Conservation (phyloP, 202 grass and related monocot species). For the Carex sylvatica region DNA sequence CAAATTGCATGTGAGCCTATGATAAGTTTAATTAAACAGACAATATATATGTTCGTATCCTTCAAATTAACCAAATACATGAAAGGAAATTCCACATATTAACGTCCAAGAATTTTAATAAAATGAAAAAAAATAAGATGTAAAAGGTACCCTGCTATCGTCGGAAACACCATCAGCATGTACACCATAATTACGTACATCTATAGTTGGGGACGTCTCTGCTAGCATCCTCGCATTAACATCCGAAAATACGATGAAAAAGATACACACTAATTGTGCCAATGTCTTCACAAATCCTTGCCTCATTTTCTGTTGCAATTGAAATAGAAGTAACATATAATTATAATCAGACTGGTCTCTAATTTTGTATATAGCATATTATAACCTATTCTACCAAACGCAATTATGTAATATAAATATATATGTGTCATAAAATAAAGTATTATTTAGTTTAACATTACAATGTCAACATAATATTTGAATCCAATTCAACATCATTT, state of each 20-base stretch:
- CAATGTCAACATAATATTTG: not conserved
- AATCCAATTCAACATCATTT: not conserved
- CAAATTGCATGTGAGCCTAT: too few relatives aligned
- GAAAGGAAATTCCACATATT: not conserved
- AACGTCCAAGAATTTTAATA: too few relatives aligned
- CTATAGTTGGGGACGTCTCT: not conserved
- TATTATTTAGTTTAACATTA: not conserved
- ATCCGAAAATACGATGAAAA: not conserved
- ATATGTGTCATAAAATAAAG: too few relatives aligned
- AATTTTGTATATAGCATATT: too few relatives aligned
- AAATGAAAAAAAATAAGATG: too few relatives aligned
- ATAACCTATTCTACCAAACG: not conserved
- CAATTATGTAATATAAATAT: not conserved
- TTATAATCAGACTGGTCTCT: too few relatives aligned
- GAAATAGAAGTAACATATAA: too few relatives aligned
- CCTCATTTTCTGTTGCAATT: too few relatives aligned
- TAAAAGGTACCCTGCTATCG: slow-evolving; percentile 11
- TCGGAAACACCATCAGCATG: slow-evolving; percentile 15
- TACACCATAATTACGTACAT: not conserved
- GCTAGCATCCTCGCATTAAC: not conserved
- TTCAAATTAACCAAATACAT: not conserved
- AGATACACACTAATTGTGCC: too few relatives aligned
- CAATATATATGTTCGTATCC: too few relatives aligned
- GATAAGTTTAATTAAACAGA: too few relatives aligned
- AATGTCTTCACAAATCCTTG: too few relatives aligned